A percentile compares a stretch with the other conserved stretches of the same genome.
Evolutionary conservation across 2,329 filamentous ascomycete genomes (phyloP).

Genomic region (Aspergillus candidus): DNA sequence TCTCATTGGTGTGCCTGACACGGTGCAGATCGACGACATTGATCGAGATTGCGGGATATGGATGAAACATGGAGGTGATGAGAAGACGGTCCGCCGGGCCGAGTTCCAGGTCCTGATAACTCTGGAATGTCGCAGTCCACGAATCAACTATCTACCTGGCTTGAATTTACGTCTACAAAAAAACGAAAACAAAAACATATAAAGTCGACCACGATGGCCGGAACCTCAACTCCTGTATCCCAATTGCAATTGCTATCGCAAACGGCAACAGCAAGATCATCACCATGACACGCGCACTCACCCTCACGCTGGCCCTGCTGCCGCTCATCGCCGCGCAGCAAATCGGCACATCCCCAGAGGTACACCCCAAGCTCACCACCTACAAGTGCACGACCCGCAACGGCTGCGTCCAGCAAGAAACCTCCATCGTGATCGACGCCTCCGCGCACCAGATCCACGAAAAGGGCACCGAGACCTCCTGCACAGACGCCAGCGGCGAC

Average conservation of each 20-base stretch:
- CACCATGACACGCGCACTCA: conserved; percentile 13
- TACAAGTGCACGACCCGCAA: conserved; percentile 45
- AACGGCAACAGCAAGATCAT: too few species aligned
- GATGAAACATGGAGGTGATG: too few species aligned
- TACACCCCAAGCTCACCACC: conserved; percentile 48
- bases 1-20: too few species aligned
- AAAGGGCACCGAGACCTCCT: conserved; percentile 40
- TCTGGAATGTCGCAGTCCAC: too few species aligned
- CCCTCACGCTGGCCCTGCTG: conserved; percentile 28
- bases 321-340: conserved; percentile 46
- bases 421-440: conserved; percentile 48
- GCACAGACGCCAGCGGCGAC: conserved; percentile 46
- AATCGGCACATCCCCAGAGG: conserved; percentile 44
- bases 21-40: too few species aligned
- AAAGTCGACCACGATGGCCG: neutral
- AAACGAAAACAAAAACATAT: neutral
- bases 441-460: conserved; percentile 50
- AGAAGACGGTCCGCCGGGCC: too few species aligned
- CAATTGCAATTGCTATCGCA: too few species aligned
- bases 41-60: too few species aligned
- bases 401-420: conserved; percentile 45
- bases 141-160: too few species aligned
- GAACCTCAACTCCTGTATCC: too few species aligned
- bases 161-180: too few species aligned
- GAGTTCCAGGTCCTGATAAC: too few species aligned